Conservation (phyloP, 2,329 filamentous ascomycete species). For the Podosphaera xanthii region DNA sequence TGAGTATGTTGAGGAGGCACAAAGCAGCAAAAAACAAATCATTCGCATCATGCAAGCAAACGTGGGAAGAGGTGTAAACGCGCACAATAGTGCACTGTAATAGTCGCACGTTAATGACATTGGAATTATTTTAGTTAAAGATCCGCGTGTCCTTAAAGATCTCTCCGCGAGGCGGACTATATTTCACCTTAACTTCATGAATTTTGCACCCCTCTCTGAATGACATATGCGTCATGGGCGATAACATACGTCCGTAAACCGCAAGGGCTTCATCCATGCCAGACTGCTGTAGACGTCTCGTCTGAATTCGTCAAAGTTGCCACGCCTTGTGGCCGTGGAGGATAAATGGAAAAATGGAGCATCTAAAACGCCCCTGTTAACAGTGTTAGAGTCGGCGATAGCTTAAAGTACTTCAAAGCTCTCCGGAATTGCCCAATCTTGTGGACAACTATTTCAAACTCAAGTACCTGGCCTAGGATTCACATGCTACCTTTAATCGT, state of each 20-base stretch:
- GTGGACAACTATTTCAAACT: not conserved
- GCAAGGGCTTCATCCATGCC: not conserved
- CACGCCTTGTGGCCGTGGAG: not conserved
- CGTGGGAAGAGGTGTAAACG: too few species aligned
- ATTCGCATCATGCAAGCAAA: not conserved
- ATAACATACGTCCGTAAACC: not conserved
- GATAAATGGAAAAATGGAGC: not conserved
- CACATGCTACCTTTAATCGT: too few species aligned
- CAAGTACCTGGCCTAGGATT: not conserved
- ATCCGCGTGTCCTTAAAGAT: not conserved
- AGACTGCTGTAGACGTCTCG: not conserved
- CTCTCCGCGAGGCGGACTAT: not conserved
- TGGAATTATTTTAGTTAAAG: not conserved
- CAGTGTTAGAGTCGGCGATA: not conserved
- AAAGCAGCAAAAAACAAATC: not conserved
- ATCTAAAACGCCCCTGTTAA: not conserved
- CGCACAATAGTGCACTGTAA: too few species aligned
- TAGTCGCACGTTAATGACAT: too few species aligned
- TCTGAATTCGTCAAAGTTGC: not conserved
- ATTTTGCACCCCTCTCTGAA: not conserved
- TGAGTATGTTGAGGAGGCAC: not conserved
- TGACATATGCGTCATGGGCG: not conserved
- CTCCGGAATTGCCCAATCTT: not conserved
- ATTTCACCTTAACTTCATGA: not conserved
- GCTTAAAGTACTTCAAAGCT: not conserved